Conservation (phyloP, 2,329 filamentous ascomycete species). For the Xylariaceae sp. region DNA sequence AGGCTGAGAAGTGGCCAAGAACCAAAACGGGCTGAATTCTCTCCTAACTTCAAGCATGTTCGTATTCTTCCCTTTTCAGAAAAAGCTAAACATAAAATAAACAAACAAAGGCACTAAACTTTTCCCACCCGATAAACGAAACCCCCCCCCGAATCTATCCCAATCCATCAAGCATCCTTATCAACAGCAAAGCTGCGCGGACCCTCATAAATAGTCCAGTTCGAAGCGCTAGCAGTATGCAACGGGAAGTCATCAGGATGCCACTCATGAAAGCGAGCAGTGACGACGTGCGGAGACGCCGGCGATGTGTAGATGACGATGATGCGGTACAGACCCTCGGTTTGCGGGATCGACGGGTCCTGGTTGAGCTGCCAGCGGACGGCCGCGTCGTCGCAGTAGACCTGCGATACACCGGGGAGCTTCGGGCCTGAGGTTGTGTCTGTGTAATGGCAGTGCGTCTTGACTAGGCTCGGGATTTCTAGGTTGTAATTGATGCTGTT, state of each 20-base stretch:
- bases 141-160: not conserved
- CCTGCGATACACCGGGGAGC: conserved; percentile 23
- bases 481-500: conserved; percentile 24
- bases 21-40: too few relatives aligned
- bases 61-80: too few relatives aligned
- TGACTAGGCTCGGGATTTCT: conserved; percentile 13
- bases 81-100: too few relatives aligned
- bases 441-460: conserved; percentile 23
- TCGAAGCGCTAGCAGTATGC: conserved; percentile 1
- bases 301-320: conserved; percentile 25
- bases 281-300: not conserved
- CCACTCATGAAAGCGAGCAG: conserved; percentile 29
- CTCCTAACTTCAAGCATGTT: too few relatives aligned
- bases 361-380: conserved; percentile 29
- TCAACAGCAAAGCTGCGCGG: conserved; percentile 21
- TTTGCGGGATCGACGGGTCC: conserved; percentile 25
- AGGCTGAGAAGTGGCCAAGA: too few relatives aligned
- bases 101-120: too few relatives aligned
- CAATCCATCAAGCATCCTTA: not conserved
- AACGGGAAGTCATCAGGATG: conserved; percentile 22
- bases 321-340: conserved; percentile 25
- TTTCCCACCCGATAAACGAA: not conserved
- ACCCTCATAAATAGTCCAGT: conserved; percentile 26
- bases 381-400: conserved; percentile 22
- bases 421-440: conserved; percentile 19